Percentiles rank a stretch among this genome's conserved stretches.
These are phyloP conservation scores for Ophiostoma sp. DNA, from an alignment of 2,329 filamentous ascomycete species.

Conservation along the genomic window DNA sequence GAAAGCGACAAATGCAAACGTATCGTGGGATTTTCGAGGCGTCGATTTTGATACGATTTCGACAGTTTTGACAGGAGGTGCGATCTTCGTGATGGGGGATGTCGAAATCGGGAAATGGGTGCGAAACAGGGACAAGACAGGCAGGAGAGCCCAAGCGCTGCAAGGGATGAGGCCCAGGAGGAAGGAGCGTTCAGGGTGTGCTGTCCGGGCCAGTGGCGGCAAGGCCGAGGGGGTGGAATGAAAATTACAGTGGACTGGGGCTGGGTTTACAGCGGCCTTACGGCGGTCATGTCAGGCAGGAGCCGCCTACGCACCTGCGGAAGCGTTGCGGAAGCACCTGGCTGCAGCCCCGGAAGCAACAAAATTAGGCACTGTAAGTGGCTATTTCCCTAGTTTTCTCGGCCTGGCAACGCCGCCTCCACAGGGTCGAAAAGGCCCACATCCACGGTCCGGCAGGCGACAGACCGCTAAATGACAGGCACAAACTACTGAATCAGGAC, in stretches of 20 bases:
- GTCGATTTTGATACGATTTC: not conserved
- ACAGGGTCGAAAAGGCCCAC: not conserved
- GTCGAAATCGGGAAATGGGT: conserved; percentile 7
- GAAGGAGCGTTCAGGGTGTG: not conserved
- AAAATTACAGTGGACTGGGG: not conserved
- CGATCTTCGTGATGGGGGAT: conserved; percentile 13
- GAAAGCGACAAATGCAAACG: not conserved
- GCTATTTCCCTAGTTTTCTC: not conserved
- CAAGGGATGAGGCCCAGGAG: not conserved
- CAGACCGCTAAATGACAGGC: conserved; percentile 1
- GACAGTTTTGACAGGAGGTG: not conserved
- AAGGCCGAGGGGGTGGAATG: not conserved
- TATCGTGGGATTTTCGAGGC: not conserved
- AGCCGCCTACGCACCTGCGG: not conserved
- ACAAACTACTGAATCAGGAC: not conserved
- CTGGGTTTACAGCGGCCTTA: not conserved
- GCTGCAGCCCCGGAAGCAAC: not conserved
- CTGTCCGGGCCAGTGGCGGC: not conserved
- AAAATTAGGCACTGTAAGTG: not conserved
- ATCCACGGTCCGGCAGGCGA: not conserved
- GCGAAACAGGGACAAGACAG: conserved; percentile 16
- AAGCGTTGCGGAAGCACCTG: not conserved
- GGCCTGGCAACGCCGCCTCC: not conserved
- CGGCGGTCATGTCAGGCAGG: not conserved
- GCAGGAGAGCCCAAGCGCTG: conserved; percentile 7